Evolutionary conservation across 495 filamentous ascomycete species (phyloP).

Genomic region (Clavariopsis aquatica): DNA sequence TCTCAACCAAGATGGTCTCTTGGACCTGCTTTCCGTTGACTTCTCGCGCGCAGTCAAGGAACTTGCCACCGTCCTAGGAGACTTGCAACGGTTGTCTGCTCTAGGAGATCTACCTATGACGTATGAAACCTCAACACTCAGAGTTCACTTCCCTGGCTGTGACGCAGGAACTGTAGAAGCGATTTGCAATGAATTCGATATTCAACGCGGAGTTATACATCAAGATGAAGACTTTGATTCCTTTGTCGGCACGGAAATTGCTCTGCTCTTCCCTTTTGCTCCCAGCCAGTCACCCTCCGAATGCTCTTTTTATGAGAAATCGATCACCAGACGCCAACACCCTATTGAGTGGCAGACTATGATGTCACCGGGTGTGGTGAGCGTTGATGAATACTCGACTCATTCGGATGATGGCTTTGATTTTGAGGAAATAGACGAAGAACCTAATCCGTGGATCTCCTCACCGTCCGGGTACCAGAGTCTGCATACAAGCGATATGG

Average conservation of each 20-base stretch:
- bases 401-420: constrained; percentile 47
- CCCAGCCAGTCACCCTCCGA: constrained; percentile 53
- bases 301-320: constrained; percentile 40
- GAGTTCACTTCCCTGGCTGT: constrained; percentile 88
- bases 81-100: constrained; percentile 71
- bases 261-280: constrained; percentile 83
- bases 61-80: constrained; percentile 73
- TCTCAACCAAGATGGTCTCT: constrained; percentile 75
- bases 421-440: constrained; percentile 52
- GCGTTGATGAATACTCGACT: constrained; percentile 39
- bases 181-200: constrained; percentile 82
- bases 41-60: constrained; percentile 87
- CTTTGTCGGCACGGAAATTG: constrained; percentile 57
- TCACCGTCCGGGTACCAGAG: constrained; percentile 56
- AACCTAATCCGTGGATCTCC: constrained; percentile 53
- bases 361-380: constrained; percentile 46
- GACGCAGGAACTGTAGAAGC: constrained; percentile 80
- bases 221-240: constrained; percentile 66
- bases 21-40: constrained; percentile 81
- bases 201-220: constrained; percentile 70
- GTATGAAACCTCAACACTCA: constrained; percentile 65
- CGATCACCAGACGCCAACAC: constrained; percentile 29
- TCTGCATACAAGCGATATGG: constrained; percentile 56
- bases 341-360: constrained; percentile 59
- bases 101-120: constrained; percentile 82